Evolutionary conservation across 129 eudicot species (phyloP), one percentile per base, ranked within the genome.

Genomic region (Flaveria trinervia): DNA sequence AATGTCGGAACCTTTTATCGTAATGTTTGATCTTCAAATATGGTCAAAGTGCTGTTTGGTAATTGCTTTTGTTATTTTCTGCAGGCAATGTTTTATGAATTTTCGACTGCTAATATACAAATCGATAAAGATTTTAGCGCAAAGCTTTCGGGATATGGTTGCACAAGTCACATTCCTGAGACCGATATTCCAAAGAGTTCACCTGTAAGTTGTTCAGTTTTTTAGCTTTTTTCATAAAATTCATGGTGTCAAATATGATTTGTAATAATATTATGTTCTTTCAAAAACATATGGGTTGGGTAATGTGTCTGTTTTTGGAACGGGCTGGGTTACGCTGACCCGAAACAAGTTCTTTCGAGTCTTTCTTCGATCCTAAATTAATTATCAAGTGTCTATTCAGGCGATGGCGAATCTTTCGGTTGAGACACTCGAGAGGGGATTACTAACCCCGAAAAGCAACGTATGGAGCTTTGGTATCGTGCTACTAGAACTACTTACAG

Each of bases 31-130:
- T 15, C 26, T 77, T 55, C 11, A 33, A 81, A 60, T 18, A 43
- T 46, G 3, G 15, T 81, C 28, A 17, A 16, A 16, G 50, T 75
- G 13, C 10, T 3, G 59, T 25, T 69, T 48, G 60, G 51, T 73
- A 44, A 79, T n/a, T 51, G 57, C 18, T 51, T 61, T 13, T 73
- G n/a, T n/a, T n/a, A n/a, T 4, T 9, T 26, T 75, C 65, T 60
- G 62, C 93, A 94, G 99, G 99, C 99, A 62, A 94, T 94, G 99
- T 94, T 91, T 77, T 90, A 94, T 70, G 99, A 94, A 65, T 91
- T 94, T 80, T 91, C 99, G 2, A 88, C 99, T 28, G 85, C 87
- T 11, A 94, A 94, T 83, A 91, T 94, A 86, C 97, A 94, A 76
- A 89, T 94, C 68, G 97, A 94, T 71, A 94, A 94, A 83, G 99